phyloP scores from a whole-genome alignment of 345 rosid genomes.

The Linum usitatissimum region DNA sequence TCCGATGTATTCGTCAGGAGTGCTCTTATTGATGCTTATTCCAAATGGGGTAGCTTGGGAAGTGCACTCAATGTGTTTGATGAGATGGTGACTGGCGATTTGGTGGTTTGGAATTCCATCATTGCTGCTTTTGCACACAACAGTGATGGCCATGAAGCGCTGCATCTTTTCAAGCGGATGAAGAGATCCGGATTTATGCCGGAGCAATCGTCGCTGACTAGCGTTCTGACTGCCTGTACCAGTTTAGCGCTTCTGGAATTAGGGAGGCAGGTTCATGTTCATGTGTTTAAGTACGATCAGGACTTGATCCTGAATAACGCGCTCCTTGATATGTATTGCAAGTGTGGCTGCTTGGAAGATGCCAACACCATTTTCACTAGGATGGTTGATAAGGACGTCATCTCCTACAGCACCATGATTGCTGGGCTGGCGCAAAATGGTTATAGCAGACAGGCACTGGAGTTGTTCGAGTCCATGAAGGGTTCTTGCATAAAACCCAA shows the following conservation, averaged over 20 bases:
- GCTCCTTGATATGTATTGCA: slow-evolving; percentile 67
- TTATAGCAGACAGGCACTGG: slow-evolving; percentile 47
- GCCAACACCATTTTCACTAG: slow-evolving; percentile 32
- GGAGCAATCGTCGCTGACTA: slow-evolving; percentile 46
- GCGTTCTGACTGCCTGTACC: slow-evolving; percentile 59
- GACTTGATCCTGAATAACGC: slow-evolving; percentile 63
- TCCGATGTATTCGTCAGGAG: slow-evolving; percentile 61
- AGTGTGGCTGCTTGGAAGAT: slow-evolving; percentile 60
- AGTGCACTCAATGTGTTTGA: slow-evolving; percentile 35
- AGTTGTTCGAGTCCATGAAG: slow-evolving; percentile 44
- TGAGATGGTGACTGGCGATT: slow-evolving; percentile 49
- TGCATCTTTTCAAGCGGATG: slow-evolving; percentile 51
- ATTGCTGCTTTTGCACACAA: slow-evolving; percentile 71
- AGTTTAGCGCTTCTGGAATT: slow-evolving; percentile 45
- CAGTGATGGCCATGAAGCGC: slow-evolving; percentile 38
- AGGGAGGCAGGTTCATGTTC: slow-evolving; percentile 67
- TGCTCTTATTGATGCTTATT: slow-evolving; percentile 53
- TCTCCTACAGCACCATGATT: slow-evolving; percentile 79
- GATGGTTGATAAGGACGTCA: slow-evolving; percentile 51
- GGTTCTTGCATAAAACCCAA: slow-evolving; percentile 40
- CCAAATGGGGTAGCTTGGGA: slow-evolving; percentile 41
- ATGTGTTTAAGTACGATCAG: slow-evolving; percentile 43
- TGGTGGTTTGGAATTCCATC: slow-evolving; percentile 67
- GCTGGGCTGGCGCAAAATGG: slow-evolving; percentile 69
- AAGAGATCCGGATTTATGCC: slow-evolving; percentile 45